These are phyloP conservation scores for Neonectria hederae DNA, from an alignment of 2,329 filamentous ascomycete genomes.

Conservation along the genomic window DNA sequence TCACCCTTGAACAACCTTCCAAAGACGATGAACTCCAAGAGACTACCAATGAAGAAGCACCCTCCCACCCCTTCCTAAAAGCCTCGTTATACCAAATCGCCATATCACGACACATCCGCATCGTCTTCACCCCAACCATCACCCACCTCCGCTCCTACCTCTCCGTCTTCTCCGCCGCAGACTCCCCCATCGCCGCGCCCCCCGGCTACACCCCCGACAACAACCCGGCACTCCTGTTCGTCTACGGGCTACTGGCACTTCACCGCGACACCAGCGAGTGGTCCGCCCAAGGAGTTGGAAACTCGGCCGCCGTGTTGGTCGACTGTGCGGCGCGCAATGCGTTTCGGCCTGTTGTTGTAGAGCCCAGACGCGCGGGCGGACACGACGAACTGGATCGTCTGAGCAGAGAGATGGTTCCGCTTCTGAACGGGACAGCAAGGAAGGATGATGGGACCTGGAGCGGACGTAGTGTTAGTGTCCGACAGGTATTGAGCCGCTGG, in stretches of 20 bases:
- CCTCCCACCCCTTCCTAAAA: conserved; percentile 56
- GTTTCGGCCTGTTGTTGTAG: conserved; percentile 58
- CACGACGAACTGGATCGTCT: conserved; percentile 49
- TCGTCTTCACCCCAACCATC: conserved; percentile 79
- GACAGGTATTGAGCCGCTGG: conserved; percentile 71
- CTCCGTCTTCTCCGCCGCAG: conserved; percentile 58
- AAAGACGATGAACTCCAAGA: conserved; percentile 6
- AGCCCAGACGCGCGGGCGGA: conserved; percentile 50
- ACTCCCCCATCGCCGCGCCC: conserved; percentile 51
- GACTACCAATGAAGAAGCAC: neutral
- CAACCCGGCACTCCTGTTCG: conserved; percentile 59
- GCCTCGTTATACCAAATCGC: conserved; percentile 76
- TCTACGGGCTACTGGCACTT: conserved; percentile 72
- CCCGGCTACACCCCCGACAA: conserved; percentile 37
- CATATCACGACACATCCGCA: conserved; percentile 72
- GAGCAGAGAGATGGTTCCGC: conserved; percentile 64
- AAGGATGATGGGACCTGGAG: conserved; percentile 64
- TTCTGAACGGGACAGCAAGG: conserved; percentile 67
- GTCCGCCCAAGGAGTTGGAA: conserved; percentile 76
- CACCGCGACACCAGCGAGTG: conserved; percentile 77
- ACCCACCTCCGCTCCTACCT: conserved; percentile 81
- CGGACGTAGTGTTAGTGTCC: conserved; percentile 66
- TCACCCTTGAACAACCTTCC: conserved; percentile 4
- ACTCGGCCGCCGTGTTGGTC: conserved; percentile 69
- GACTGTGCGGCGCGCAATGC: conserved; percentile 63